Percentiles rank a stretch among this genome's conserved stretches.
Conservation (phyloP, 768 basidiomycete genomes). For the Coprinellus aureogranulatus region DNA sequence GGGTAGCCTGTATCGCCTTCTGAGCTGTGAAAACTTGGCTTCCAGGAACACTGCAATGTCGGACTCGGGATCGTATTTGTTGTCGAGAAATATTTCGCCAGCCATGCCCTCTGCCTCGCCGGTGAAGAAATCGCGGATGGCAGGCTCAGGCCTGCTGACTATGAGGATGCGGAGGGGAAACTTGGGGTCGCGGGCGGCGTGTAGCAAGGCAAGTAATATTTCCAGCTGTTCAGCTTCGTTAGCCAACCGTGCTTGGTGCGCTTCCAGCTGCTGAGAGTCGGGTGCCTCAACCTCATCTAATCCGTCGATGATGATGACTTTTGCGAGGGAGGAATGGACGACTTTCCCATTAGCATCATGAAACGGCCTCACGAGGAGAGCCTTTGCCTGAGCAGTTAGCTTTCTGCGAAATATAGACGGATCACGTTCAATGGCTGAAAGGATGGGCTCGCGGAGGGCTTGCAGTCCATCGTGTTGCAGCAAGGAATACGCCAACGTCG, state of each 20-base stretch:
- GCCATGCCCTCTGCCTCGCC: background rate
- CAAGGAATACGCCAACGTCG: background rate
- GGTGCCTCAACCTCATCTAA: constrained; percentile 8
- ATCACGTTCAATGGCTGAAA: background rate
- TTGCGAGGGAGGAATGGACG: background rate
- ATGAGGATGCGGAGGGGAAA: constrained; percentile 3
- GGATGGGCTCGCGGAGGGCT: background rate
- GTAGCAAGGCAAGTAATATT: constrained; percentile 4
- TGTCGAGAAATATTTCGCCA: background rate
- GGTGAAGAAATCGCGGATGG: background rate
- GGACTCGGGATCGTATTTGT: background rate
- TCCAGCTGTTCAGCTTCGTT: background rate
- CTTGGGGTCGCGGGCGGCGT: background rate
- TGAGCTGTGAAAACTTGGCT: background rate
- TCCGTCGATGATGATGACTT: constrained; percentile 10
- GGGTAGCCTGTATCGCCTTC: constrained; percentile 3
- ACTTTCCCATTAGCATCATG: background rate
- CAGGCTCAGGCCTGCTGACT: constrained; percentile 6
- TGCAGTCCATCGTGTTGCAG: background rate
- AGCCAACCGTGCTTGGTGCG: background rate
- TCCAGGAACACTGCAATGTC: constrained; percentile 1
- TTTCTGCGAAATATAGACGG: background rate
- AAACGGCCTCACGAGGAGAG: background rate
- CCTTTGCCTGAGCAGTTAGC: background rate
- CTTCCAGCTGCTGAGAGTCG: background rate